Percentiles rank a stretch among this genome's conserved stretches.
Evolutionary conservation across 2,329 filamentous ascomycete genomes (phyloP).

Genomic region (Talaromyces amestolkiae): DNA sequence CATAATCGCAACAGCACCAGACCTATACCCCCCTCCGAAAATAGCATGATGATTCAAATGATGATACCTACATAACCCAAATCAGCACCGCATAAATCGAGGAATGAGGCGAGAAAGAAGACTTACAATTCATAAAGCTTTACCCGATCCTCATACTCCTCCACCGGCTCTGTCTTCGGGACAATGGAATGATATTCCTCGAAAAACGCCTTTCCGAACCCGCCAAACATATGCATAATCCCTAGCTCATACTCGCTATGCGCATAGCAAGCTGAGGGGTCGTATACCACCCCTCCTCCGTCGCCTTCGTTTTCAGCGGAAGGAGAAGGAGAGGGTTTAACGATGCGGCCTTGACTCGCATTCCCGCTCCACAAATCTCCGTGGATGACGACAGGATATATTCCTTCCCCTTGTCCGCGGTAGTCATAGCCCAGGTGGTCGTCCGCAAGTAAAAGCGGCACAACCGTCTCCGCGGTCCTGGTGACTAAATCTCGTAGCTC

Average conservation of each 20-base stretch:
- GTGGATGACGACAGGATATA: slow-evolving; percentile 79
- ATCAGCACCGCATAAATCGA: neutral
- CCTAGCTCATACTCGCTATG: slow-evolving; percentile 89
- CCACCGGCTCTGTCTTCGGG: slow-evolving; percentile 73
- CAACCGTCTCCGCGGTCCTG: slow-evolving; percentile 60
- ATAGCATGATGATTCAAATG: slow-evolving; percentile 85
- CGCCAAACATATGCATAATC: slow-evolving; percentile 96
- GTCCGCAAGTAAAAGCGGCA: slow-evolving; percentile 73
- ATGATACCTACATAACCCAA: slow-evolving; percentile 64
- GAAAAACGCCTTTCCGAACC: slow-evolving; percentile 71
- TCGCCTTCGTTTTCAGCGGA: slow-evolving; percentile 33
- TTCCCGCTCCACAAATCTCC: slow-evolving; percentile 96
- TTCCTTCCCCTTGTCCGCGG: slow-evolving; percentile 48
- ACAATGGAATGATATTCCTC: slow-evolving; percentile 72
- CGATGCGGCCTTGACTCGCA: slow-evolving; percentile 64
- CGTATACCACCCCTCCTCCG: slow-evolving; percentile 66
- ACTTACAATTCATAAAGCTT: slow-evolving; percentile 75
- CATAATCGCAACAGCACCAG: slow-evolving; percentile 78
- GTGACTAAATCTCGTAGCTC: slow-evolving; percentile 65
- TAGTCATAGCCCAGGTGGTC: slow-evolving; percentile 55
- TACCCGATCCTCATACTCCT: slow-evolving; percentile 82
- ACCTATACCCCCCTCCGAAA: slow-evolving; percentile 76
- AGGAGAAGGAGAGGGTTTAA: slow-evolving; percentile 26
- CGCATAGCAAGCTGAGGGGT: slow-evolving; percentile 76
- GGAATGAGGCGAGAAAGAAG: neutral